Evolutionary conservation across 2,329 filamentous ascomycete species (phyloP), one percentile per base, ranked within the genome.

Genomic region (Exophiala oligosperma): DNA sequence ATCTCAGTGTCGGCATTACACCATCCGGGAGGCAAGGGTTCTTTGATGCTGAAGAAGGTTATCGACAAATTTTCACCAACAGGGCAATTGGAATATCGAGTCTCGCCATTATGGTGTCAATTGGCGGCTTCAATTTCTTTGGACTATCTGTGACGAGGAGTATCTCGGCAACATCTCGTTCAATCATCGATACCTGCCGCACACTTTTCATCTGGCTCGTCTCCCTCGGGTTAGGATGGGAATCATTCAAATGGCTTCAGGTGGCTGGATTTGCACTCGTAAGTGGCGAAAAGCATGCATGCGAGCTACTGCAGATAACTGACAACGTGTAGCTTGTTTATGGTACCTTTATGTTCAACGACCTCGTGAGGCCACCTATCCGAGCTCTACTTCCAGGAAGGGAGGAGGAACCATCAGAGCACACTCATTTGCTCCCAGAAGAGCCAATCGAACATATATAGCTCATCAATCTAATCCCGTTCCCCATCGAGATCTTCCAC

Each of bases 81-180:
- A 83, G 78, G 52, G 77, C 83, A 14, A 86, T 99, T 60, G 84
- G 87, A 29, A 67, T 92, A 2, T 90, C 90, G 23, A 96, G 91
- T 64, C 54, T 97, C 6, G 74, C 96, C 58, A 97, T 97, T 72
- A 99, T 99, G 94, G 83, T 99, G 66, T 96, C 91, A 69, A 99
- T 99, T 68, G 93, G 93, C 89, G 92, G 93, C 54, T 99, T 97
- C 84, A 99, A 99, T 77, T 99, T 96, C 80, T 99, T 99, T 74
- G 94, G 94, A 6, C 84, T 99, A 8, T 94, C 90, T 0, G 93
- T 99, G 7, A 99, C 94, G 0, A 86, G 91, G 60, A 87, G 77
- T 62, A 91, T 99, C 65, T 95, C 90, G 63, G 94, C 94, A 9
- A 99, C 94, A 0, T 91, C 93, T 1, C 86, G 94, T 61, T 96